Base-by-base conservation (phyloP, 2,329 filamentous ascomycete genomes). In the Claviceps pazoutovae region DNA sequence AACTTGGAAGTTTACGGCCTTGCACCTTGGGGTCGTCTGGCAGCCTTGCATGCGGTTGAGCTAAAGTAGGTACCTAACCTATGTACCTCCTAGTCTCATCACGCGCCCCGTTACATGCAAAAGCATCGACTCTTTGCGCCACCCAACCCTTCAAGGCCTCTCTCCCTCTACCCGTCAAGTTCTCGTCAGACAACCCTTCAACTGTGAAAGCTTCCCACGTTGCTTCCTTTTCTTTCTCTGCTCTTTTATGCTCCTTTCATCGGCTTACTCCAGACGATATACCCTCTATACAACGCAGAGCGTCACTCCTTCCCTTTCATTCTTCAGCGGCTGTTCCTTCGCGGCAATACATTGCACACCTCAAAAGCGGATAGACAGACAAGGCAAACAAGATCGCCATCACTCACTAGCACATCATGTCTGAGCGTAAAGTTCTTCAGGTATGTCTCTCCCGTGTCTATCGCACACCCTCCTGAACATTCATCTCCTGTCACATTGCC, bases 371-470 rank as follows among this genome's bases (percentile, higher is more conserved):
- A 11, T 5, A 45, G 23, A 23, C 13, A 48, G 13, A 46, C 30
- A 11, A 48, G 17, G 19, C 17, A 23, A n/a, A n/a, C 34, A 5
- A 38, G 16, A 19, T n/a, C 43, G 26, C 38, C 37, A 42, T 51
- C 19, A 26, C 23, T 19, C 16, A 30, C 34, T 53, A 55, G 55
- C 26, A 62, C 70, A 72, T 59, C 60, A 93, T 93, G 88, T 90
- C 87, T 59, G 88, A 94, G 72, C 82, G 87, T 62, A 93, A 93
- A 71, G 87, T 91, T 48, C 75, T 89, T 69, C 61, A 66, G 59
- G 61, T 61, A 56, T 17, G 56, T 47, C 8, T 46, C 16, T 5
- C 7, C 6, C 9, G 30, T 11, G 9, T 34, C 30, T 11, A 34
- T 11, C 30, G 9, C 30, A 34, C 9, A 34, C 9, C 30, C 30